Conservation (phyloP, 371 early-diverging fungal species). For the Syncephalastrum contaminatum region DNA sequence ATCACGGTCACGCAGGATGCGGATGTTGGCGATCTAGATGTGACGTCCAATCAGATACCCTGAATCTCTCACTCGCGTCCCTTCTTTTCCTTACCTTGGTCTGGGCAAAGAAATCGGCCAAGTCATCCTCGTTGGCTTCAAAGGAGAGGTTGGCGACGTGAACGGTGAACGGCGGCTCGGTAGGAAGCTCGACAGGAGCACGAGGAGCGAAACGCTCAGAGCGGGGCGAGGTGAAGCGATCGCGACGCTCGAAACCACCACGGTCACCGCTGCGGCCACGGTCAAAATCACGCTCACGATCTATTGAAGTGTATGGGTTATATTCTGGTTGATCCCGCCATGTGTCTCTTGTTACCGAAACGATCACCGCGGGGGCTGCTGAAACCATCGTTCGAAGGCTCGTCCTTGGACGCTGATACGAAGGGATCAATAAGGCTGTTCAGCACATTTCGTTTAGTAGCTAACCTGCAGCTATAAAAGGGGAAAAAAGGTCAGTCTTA, state of each 20-base stretch:
- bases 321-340: neutral
- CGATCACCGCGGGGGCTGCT: slow-evolving; percentile 16
- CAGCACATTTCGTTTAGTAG: slow-evolving; percentile 9
- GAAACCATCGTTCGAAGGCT: slow-evolving; percentile 13
- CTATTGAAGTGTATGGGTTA: neutral
- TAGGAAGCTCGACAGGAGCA: slow-evolving; percentile 74
- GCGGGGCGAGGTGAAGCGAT: slow-evolving; percentile 33
- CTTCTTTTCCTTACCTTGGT: slow-evolving; percentile 47
- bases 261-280: slow-evolving; percentile 23
- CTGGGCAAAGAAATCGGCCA: slow-evolving; percentile 72
- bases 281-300: slow-evolving; percentile 18
- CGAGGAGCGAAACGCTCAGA: slow-evolving; percentile 38
- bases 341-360: slow-evolving; percentile 12
- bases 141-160: slow-evolving; percentile 89
- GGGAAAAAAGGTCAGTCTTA: slow-evolving; percentile 6
- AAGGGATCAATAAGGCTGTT: slow-evolving; percentile 5
- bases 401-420: slow-evolving; percentile 17
- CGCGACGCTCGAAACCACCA: slow-evolving; percentile 42
- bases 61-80: neutral
- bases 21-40: slow-evolving; percentile 58
- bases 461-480: slow-evolving; percentile 39
- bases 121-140: slow-evolving; percentile 72
- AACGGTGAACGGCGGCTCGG: slow-evolving; percentile 84
- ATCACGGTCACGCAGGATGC: slow-evolving; percentile 73
- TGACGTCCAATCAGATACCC: neutral